Evolutionary conservation across 345 rosid species (phyloP), one percentile per base, ranked within the genome.

Genomic region (Camelina hispida): DNA sequence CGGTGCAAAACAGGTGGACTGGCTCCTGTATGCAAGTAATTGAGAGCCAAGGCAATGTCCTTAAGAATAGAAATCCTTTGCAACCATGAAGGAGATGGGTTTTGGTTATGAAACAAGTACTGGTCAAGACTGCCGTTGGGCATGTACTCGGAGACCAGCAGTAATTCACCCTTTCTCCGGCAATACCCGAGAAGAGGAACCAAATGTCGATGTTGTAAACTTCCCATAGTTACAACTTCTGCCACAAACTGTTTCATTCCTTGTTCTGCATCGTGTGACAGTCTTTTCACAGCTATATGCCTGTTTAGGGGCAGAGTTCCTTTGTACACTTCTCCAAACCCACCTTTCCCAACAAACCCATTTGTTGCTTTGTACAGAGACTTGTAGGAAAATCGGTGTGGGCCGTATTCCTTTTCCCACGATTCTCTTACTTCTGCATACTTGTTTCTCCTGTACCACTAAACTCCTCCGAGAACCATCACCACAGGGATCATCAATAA

Each of bases 321-420:
- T 73, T 40, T 69, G 35, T 79, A 83, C 8, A 83, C 86, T 17
- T 76, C 64, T 7, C 86, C 84, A 25, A 83, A 83, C 32, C 84
- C 87, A 5, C 84, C 86, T 17, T 25, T 12, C 9, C 85, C 87
- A 3, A 84, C 37, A 67, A 89, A 85, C 9, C 91, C 90, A 63
- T 37, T 73, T 68, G 78, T 81, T 76, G 61, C 62, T 66, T 30
- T 79, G 78, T 81, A 77, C 14, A 84, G 69, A 11, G 74, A 67
- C 73, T 74, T 79, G 52, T 77, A 84, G 2, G 72, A 71, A 40
- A 74, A 66, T 7, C 85, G 62, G 6, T 81, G 78, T 16, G 85
- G 80, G 4, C 75, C 80, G 17, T 76, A 81, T 69, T 79, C 77
- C 34, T 20, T 71, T 52, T 84, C 85, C 87, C 87, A 84, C 0